phyloP scores from a whole-genome alignment of 2,329 filamentous ascomycete species.

The Didymella keratinophila region DNA sequence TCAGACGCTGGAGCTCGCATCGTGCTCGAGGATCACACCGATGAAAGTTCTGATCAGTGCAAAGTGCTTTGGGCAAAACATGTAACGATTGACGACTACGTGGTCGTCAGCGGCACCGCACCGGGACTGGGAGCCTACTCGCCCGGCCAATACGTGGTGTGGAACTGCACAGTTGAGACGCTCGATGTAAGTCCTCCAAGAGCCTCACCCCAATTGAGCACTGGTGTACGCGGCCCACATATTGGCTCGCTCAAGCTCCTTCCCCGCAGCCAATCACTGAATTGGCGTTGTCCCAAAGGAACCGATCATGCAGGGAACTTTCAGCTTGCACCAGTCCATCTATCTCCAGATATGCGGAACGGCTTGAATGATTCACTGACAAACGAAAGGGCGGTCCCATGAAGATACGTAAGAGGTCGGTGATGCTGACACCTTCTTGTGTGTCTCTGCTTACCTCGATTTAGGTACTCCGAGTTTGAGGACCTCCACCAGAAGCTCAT shows the following conservation, averaged over 20 bases:
- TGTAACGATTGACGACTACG: constrained; percentile 68
- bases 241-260: constrained; percentile 16
- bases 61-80: constrained; percentile 68
- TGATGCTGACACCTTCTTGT: neutral
- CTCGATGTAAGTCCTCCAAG: constrained; percentile 69
- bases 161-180: constrained; percentile 88
- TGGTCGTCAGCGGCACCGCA: constrained; percentile 65
- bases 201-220: constrained; percentile 26
- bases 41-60: constrained; percentile 64
- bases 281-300: constrained; percentile 13
- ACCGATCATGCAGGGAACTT: constrained; percentile 24
- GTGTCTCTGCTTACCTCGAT: constrained; percentile 29
- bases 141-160: constrained; percentile 69
- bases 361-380: constrained; percentile 20
- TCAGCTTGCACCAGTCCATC: constrained; percentile 13
- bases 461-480: constrained; percentile 93
- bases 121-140: constrained; percentile 77
- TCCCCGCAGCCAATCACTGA: constrained; percentile 28
- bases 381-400: constrained; percentile 61
- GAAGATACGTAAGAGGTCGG: constrained; percentile 65
- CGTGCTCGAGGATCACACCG: constrained; percentile 69
- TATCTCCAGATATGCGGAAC: constrained; percentile 2
- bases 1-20: constrained; percentile 57
- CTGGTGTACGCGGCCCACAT: constrained; percentile 24
- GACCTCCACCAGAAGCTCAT: constrained; percentile 77